phyloP scores from a whole-genome alignment of 805 yeast genomes.

The Hanseniaspora pseudoguilliermondii region DNA sequence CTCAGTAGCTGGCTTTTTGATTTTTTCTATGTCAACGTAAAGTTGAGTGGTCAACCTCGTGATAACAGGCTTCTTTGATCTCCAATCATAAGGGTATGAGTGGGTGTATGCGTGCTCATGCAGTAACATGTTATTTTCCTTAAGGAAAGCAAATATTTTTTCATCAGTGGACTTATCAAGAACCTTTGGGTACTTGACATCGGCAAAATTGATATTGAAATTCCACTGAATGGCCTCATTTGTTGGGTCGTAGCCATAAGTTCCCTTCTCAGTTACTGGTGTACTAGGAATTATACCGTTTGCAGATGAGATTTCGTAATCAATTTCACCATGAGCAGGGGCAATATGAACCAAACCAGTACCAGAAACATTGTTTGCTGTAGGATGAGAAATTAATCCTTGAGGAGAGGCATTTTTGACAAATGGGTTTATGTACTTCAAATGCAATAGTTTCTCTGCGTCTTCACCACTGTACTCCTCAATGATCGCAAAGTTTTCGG shows the following conservation, averaged over 20 bases:
- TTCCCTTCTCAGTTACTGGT: slow-evolving; percentile 68
- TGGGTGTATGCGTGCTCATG: slow-evolving; percentile 48
- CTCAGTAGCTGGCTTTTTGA: neutral
- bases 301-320: slow-evolving; percentile 55
- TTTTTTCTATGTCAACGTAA: slow-evolving; percentile 50
- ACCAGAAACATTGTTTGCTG: slow-evolving; percentile 72
- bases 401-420: slow-evolving; percentile 20
- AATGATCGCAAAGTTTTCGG: slow-evolving; percentile 19
- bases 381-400: slow-evolving; percentile 66
- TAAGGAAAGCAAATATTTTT: slow-evolving; percentile 34
- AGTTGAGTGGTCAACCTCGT: slow-evolving; percentile 94
- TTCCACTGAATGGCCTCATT: slow-evolving; percentile 28
- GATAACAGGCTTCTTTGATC: slow-evolving; percentile 89
- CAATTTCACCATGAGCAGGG: slow-evolving; percentile 96
- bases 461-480: slow-evolving; percentile 28
- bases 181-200: slow-evolving; percentile 28
- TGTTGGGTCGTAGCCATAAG: slow-evolving; percentile 31
- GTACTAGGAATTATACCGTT: slow-evolving; percentile 51
- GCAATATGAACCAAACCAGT: slow-evolving; percentile 95
- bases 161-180: slow-evolving; percentile 42
- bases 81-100: slow-evolving; percentile 94
- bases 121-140: slow-evolving; percentile 33
- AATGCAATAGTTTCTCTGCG: slow-evolving; percentile 23
- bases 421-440: slow-evolving; percentile 47
- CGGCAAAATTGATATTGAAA: neutral